Base-by-base conservation (phyloP, 2,329 filamentous ascomycete genomes). In the Alternaria burnsii region DNA sequence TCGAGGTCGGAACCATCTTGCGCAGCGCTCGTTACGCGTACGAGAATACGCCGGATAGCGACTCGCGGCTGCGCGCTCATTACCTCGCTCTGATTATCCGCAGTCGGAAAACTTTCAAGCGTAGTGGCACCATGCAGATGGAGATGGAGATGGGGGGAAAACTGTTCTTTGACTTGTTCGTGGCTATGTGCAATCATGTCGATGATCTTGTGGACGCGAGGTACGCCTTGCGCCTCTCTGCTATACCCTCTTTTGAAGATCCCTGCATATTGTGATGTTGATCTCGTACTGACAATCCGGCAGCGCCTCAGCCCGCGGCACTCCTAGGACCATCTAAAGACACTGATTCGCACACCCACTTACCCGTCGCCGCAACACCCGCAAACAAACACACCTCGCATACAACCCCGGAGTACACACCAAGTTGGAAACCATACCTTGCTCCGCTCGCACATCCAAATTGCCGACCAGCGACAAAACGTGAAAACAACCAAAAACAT, bases 91-190 rank as follows among this genome's bases (percentile, higher is more conserved):
- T 97, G 82, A 97, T 97, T 82, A 97, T 97, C 85, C 91, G 94
- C 84, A 94, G 92, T 86, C 92, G 94, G 81, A 93, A 93, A 85
- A 97, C 93, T 76, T 97, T 98, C 82, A 97, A 97, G 90, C 89
- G 91, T 82, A 97, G 93, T 84, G 94, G 94, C 82, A 97, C 94
- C 81, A 97, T 97, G 93, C 94, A 97, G 87, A 90, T 91, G 84
- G 94, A 97, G 85, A 97, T 98, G 94, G 92, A 97, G 85, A 89
- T 89, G 81, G 93, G 94, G 80, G 93, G 86, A 82, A 94, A 94
- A 86, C 86, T 97, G 83, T 97, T 95, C 87, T 98, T 98, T 84
- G 94, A 97, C 86, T 85, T 98, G 81, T 98, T 97, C 81, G 94
- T 97, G 78, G 94, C 94, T 75, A 92, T 97, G 90, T 97, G 93